Evolutionary conservation across 1,284 basidiomycete genomes (phyloP).

Genomic region (Cutaneotrichosporon dermatis): DNA sequence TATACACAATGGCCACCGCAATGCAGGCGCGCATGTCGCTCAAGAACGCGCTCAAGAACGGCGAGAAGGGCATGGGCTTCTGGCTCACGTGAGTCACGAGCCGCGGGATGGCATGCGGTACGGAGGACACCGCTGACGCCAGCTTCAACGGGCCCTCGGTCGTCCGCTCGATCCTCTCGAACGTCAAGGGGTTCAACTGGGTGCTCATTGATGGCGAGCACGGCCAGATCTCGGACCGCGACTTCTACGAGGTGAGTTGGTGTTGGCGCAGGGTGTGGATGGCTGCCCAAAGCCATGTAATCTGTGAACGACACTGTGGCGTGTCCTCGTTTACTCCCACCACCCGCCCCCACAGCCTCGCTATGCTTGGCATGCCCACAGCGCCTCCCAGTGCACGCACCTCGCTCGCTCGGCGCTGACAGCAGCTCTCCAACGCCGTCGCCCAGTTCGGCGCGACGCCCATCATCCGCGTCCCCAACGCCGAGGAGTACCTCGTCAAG

Average conservation of each 20-base stretch:
- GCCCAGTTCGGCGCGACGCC: slow-evolving; percentile 27
- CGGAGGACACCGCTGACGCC: no score
- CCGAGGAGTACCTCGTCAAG: slow-evolving; percentile 39
- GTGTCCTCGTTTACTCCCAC: no score
- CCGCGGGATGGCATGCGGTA: no score
- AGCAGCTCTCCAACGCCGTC: slow-evolving; percentile 26
- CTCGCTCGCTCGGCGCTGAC: background rate
- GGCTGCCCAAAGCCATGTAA: no score
- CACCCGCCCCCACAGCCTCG: no score
- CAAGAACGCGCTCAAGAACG: slow-evolving; percentile 53
- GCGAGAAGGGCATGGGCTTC: slow-evolving; percentile 63
- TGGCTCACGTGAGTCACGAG: slow-evolving; percentile 57
- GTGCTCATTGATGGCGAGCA: slow-evolving; percentile 32
- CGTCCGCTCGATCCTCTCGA: slow-evolving; percentile 27
- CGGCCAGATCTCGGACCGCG: slow-evolving; percentile 24
- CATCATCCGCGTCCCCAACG: slow-evolving; percentile 41
- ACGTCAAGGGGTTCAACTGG: slow-evolving; percentile 32
- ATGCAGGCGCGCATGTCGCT: slow-evolving; percentile 36
- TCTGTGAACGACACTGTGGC: no score
- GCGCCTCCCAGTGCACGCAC: no score
- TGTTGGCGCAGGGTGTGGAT: background rate
- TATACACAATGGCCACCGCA: background rate
- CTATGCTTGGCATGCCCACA: no score
- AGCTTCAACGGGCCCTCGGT: slow-evolving; percentile 30
- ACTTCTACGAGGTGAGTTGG: slow-evolving; percentile 23